Conservation (phyloP, 106 monocot genomes). For the Dendrobium huoshanense region DNA sequence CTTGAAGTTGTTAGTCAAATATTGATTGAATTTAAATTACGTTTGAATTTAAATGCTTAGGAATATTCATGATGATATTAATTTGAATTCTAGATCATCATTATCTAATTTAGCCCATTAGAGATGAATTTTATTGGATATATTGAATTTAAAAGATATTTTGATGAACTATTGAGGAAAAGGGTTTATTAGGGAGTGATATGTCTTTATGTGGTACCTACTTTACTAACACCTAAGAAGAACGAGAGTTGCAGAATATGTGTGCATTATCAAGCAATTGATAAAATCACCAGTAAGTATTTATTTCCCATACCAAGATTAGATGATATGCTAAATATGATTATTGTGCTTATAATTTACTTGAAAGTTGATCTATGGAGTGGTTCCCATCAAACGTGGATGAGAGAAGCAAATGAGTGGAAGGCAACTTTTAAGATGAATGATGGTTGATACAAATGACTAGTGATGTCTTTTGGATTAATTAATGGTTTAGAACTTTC, state of each 20-base stretch:
- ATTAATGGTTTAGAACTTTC: neutral
- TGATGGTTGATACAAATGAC: neutral
- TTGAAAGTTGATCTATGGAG: neutral
- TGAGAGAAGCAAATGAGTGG: neutral
- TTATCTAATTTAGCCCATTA: neutral
- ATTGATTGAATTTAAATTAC: neutral
- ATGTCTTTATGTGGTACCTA: too few relatives aligned
- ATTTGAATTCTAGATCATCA: neutral
- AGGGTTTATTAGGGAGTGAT: neutral
- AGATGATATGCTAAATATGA: neutral
- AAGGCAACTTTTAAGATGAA: neutral
- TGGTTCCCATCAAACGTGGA: neutral
- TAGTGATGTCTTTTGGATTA: neutral
- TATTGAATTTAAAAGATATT: neutral
- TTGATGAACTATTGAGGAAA: neutral
- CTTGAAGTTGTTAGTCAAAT: neutral
- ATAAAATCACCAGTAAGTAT: neutral
- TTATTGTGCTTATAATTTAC: neutral
- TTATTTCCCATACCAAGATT: neutral
- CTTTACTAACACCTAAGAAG: neutral
- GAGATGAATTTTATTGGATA: neutral
- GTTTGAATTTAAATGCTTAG: neutral
- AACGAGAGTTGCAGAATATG: neutral
- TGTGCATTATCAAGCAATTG: neutral
- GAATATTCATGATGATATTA: neutral